These are phyloP conservation scores for Volvox reticuliferus DNA, from an alignment of 139 green algal species.

Conservation along the genomic window DNA sequence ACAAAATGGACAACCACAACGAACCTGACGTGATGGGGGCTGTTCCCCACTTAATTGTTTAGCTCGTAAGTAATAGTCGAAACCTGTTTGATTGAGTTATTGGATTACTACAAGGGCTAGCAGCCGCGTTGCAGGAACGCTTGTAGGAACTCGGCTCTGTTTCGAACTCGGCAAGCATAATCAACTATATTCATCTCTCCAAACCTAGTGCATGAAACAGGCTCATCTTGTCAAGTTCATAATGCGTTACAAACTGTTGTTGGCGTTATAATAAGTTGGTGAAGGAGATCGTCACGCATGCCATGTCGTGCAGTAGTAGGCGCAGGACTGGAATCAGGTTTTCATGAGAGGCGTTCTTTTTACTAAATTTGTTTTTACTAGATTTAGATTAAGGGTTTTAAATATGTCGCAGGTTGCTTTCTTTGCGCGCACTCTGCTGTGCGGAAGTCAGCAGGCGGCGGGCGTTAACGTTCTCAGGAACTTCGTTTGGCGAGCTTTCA, in stretches of 20 bases:
- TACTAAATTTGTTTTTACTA: background rate
- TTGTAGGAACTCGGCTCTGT: background rate
- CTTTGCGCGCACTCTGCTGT: constrained; percentile 10
- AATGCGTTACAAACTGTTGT: background rate
- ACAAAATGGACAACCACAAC: too few relatives aligned
- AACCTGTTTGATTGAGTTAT: too few relatives aligned
- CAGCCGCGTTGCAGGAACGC: too few relatives aligned
- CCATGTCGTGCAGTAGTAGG: constrained; percentile 8
- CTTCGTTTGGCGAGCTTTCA: background rate
- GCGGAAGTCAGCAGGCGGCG: constrained; percentile 31
- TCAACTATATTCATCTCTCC: background rate
- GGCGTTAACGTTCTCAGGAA: constrained; percentile 12
- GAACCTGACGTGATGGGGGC: too few relatives aligned
- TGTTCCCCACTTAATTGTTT: too few relatives aligned
- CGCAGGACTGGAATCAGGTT: background rate
- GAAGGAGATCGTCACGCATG: background rate
- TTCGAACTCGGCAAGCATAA: background rate
- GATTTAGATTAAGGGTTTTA: background rate
- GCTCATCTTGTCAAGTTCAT: background rate
- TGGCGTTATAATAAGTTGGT: background rate
- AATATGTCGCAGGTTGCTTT: constrained; percentile 12
- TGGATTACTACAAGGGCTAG: too few relatives aligned
- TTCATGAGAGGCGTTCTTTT: background rate
- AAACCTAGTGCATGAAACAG: too few relatives aligned
- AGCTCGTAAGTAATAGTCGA: too few relatives aligned